phyloP scores from a whole-genome alignment of 192 early-diverging fungal species.

The Fimicolochytrium jonesii region DNA sequence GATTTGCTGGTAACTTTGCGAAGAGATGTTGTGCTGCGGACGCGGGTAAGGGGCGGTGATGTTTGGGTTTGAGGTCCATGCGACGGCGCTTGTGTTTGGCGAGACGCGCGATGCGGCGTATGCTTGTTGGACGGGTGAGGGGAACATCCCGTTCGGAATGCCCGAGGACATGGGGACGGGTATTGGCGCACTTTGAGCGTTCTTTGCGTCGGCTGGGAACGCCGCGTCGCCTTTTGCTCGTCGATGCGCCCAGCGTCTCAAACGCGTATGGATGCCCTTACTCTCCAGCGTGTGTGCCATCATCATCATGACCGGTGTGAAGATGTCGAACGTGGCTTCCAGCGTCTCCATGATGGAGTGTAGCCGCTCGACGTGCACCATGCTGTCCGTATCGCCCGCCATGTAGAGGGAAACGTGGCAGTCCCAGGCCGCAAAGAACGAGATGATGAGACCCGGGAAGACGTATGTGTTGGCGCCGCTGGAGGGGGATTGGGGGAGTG shows the following conservation, averaged over 20 bases:
- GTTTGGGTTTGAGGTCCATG: no score
- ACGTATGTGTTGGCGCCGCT: not conserved
- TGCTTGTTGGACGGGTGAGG: not conserved
- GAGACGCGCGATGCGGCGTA: not conserved
- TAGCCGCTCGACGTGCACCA: constrained; percentile 12
- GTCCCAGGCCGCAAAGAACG: constrained; percentile 11
- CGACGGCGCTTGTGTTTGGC: not conserved
- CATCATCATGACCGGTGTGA: not conserved
- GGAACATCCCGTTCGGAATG: not conserved
- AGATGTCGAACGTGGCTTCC: not conserved
- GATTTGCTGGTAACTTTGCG: no score
- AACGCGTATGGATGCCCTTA: constrained; percentile 5
- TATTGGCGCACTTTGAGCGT: not conserved
- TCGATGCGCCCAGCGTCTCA: constrained; percentile 3
- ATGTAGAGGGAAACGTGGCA: not conserved
- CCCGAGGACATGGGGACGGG: not conserved
- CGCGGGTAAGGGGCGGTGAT: not conserved
- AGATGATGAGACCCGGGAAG: not conserved
- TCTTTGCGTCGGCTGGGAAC: no score
- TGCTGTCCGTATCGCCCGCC: constrained; percentile 4
- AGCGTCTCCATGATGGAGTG: constrained; percentile 13
- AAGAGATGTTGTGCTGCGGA: no score
- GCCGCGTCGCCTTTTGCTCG: no score
- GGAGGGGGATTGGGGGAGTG: not conserved
- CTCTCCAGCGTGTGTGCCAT: constrained; percentile 17